Evolutionary conservation across 768 basidiomycete species (phyloP), one percentile per base, ranked within the genome.

Genomic region (Leccinum olivaceopallidum): DNA sequence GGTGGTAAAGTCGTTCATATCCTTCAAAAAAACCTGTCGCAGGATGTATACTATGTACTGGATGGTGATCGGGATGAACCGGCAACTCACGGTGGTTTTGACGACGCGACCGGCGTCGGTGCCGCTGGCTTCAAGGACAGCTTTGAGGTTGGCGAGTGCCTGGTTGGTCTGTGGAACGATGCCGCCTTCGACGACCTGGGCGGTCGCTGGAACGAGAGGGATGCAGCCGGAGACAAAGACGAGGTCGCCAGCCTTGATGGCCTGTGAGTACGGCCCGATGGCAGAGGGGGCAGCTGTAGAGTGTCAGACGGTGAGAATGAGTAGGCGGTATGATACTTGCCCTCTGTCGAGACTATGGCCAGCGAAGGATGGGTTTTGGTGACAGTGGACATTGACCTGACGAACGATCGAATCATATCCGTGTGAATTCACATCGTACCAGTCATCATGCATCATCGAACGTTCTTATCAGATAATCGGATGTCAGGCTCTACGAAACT

Each of bases 151-250:
- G 71, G 86, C 85, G 67, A 99, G 81, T 10, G 88, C 91, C 73
- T 95, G 94, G 58, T 81, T 78, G 9, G 94, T 85, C 73, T 98
- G 69, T 34, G 60, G 59, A 26, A 61, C 39, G 61, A 69, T 69
- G 12, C 69, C 69, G 16, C 69, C 69, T 3, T 60, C 59, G 52
- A 51, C 58, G 64, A 69, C 49, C 20, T 62, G 92, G 53, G 79
- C 87, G 66, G 89, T 88, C 32, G 76, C 69, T 12, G 94, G 90
- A 69, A 90, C 84, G 58, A 97, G 79, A 2, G 93, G 89, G 68
- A 98, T 89, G 71, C 88, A 90, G 52, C 96, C 96, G 2, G 94
- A 95, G 50, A 87, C 81, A 77, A 96, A 99, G 65, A 98, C 84
- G 60, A 94, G 82, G 66, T 91, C 85, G 55, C 90, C 90, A 55